Base-by-base conservation (phyloP, 139 green algal genomes). In the Gonium pectorale region DNA sequence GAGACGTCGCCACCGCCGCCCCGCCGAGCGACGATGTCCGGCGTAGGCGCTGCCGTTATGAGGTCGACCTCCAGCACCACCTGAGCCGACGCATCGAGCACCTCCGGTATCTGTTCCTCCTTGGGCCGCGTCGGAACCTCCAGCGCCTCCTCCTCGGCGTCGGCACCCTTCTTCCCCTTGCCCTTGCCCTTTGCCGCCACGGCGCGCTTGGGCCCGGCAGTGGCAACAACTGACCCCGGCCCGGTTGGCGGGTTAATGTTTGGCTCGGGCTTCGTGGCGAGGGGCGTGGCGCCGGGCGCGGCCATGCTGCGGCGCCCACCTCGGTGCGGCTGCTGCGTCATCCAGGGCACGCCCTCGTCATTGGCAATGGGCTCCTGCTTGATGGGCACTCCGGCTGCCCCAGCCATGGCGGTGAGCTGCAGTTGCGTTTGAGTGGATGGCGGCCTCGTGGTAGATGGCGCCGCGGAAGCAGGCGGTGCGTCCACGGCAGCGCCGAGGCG, bases 31-130 rank as follows among this genome's bases (percentile, higher is more conserved):
- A 27, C 22, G 24, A 26, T 27, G 26, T 11, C 17, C 56, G 27
- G 31, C 9, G 56, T 27, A 11, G 27, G 26, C 56, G 17, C 15
- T 17, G 63, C 21, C 33, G 63, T 35, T 3, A 82, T 35, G 2
- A 82, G 75, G 29, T 54, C 59, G 0, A 64, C n/a, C 75, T 82
- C 75, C 59, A 72, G n/a, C 27, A 82, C 75, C 29, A 46, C 60
- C 75, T 82, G 75, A 21, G 75, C 75, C 15, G 75, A 82, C 29
- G 75, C 75, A 29, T 82, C 59, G 5, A 62, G 41, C 13, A 71
- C 59, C 59, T 62, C 59, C 3, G 41, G 41, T 3, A 51, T 5
- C 21, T 29, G 33, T 26, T 38, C 33, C 38, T 82, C 59, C 75
- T 68, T n/a, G n/a, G n/a, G n/a, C n/a, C n/a, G n/a, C n/a, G n/a